Evolutionary conservation across 2,329 filamentous ascomycete species (phyloP).

Genomic region (Helotiales sp.): DNA sequence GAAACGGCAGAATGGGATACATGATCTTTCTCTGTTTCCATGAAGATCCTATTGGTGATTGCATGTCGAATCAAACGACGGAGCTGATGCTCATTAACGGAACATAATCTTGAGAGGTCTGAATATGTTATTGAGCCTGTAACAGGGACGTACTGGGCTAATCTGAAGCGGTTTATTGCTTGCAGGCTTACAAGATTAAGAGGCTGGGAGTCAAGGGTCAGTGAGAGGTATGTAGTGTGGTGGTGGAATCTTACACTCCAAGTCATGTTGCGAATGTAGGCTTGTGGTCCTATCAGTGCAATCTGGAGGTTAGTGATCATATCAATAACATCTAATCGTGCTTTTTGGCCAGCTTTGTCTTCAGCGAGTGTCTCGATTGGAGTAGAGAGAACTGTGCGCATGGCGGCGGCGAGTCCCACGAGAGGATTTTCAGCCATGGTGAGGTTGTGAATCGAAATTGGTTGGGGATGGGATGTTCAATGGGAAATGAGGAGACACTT

Average conservation of each 20-base stretch:
- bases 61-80: conserved; percentile 41
- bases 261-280: conserved; percentile 17
- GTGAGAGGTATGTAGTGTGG: neutral
- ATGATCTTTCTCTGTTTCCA: conserved; percentile 37
- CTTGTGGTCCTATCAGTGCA: conserved; percentile 11
- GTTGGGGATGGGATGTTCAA: neutral
- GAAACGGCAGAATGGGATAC: conserved; percentile 40
- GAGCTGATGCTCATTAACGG: conserved; percentile 23
- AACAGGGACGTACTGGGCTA: neutral
- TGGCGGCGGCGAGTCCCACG: conserved; percentile 8
- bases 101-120: conserved; percentile 2
- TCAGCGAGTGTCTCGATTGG: neutral
- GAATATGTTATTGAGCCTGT: neutral
- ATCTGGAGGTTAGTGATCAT: conserved; percentile 14
- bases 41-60: conserved; percentile 42
- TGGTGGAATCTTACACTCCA: conserved; percentile 11
- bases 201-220: neutral
- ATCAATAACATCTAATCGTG: conserved; percentile 20
- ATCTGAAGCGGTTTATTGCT: conserved; percentile 5
- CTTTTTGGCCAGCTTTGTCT: conserved; percentile 12
- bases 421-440: conserved; percentile 3
- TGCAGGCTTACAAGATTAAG: conserved; percentile 6
- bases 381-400: conserved; percentile 8
- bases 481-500: neutral
- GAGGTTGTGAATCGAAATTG: neutral